These are phyloP conservation scores for Talaromyces ruber DNA, from an alignment of 495 filamentous ascomycete species.

Conservation along the genomic window DNA sequence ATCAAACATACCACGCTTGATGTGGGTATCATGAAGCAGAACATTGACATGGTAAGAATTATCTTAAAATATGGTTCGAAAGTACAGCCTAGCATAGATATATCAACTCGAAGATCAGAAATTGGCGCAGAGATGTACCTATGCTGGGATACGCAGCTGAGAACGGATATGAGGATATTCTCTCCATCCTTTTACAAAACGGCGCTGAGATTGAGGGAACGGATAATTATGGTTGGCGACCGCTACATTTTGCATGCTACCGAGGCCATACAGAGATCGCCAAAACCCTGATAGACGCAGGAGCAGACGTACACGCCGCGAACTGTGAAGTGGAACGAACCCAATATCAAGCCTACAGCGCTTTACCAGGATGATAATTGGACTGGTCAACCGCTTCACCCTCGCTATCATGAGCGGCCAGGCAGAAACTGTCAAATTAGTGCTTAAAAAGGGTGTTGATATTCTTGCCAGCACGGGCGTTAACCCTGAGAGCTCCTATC, in stretches of 20 bases:
- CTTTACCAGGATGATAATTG: neutral
- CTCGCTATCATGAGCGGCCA: neutral
- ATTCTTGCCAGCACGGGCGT: neutral
- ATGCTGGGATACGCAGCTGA: neutral
- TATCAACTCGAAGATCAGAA: neutral
- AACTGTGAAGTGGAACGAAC: neutral
- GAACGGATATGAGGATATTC: neutral
- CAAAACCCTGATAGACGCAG: neutral
- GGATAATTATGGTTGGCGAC: neutral
- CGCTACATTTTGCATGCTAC: neutral
- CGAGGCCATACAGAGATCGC: neutral
- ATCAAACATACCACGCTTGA: neutral
- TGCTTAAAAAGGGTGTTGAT: neutral
- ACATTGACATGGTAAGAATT: neutral
- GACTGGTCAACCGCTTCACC: neutral
- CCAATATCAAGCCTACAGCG: neutral
- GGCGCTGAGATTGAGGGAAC: neutral
- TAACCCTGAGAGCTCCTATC: neutral
- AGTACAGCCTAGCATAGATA: neutral
- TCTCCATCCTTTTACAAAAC: neutral
- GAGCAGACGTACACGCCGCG: neutral
- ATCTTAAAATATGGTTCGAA: neutral
- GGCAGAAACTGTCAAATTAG: neutral
- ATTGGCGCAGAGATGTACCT: neutral
- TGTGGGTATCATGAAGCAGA: neutral